Conservation (phyloP, 2,329 filamentous ascomycete species). For the Ophiocordyceps unilateralis region DNA sequence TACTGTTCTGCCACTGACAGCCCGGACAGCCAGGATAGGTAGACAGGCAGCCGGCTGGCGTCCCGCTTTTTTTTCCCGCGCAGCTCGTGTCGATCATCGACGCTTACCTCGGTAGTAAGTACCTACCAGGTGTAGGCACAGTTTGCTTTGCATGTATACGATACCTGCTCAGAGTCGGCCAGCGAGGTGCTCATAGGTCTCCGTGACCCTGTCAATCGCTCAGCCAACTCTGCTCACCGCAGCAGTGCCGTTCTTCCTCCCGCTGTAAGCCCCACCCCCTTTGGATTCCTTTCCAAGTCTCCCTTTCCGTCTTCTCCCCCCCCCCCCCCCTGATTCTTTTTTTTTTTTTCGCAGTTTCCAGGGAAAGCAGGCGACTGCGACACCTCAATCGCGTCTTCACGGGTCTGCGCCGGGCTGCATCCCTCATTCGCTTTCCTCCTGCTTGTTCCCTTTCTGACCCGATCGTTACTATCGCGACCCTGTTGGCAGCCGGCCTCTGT, state of each 20-base stretch:
- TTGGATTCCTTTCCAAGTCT: background rate
- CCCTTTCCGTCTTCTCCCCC: background rate
- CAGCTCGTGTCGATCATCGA: background rate
- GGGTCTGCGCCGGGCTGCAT: background rate
- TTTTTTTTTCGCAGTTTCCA: background rate
- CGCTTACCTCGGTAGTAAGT: too few relatives aligned
- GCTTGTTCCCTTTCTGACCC: background rate
- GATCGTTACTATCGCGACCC: background rate
- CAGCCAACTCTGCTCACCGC: slow-evolving; percentile 1
- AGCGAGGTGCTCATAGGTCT: background rate
- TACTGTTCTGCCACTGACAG: too few relatives aligned
- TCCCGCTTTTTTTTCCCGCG: background rate
- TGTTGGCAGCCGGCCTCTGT: background rate
- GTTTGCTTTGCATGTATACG: background rate
- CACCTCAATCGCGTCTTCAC: background rate
- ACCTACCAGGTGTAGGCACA: background rate
- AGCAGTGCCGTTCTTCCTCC: background rate
- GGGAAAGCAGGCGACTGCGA: background rate
- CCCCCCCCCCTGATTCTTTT: background rate
- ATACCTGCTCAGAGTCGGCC: background rate
- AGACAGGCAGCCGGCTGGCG: background rate
- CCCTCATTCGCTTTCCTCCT: background rate
- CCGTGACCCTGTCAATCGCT: background rate
- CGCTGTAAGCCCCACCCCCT: background rate
- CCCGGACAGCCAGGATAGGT: too few relatives aligned